A percentile compares a stretch with the other conserved stretches of the same genome.
phyloP scores from a whole-genome alignment of 345 rosid genomes.

The Brassica carinata region DNA sequence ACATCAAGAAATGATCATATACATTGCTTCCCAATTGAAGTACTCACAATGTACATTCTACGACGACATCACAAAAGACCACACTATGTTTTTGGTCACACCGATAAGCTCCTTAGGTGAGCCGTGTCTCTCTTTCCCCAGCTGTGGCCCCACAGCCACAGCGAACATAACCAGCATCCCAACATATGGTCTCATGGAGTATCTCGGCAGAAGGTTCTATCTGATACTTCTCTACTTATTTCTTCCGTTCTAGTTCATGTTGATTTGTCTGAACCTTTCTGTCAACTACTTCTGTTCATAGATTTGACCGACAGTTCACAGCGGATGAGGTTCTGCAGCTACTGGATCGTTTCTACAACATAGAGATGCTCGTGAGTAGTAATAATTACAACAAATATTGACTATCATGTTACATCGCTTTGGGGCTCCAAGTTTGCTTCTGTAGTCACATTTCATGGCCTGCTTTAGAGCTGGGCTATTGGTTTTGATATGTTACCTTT shows the following conservation, averaged over 20 bases:
- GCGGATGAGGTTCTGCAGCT: conserved; percentile 87
- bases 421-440: neutral
- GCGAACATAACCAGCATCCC: too few relatives aligned
- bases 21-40: neutral
- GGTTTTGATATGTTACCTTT: neutral
- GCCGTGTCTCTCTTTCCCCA: too few relatives aligned
- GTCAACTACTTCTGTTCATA: conserved; percentile 33
- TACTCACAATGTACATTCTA: neutral
- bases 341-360: conserved; percentile 87
- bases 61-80: neutral
- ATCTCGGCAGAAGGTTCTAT: neutral
- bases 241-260: neutral
- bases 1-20: neutral
- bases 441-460: neutral
- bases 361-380: conserved; percentile 78
- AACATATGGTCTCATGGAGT: too few relatives aligned
- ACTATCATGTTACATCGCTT: neutral
- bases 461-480: neutral
- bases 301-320: conserved; percentile 81
- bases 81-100: too few relatives aligned
- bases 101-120: too few relatives aligned
- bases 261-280: conserved; percentile 7
- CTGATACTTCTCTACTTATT: neutral
- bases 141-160: too few relatives aligned
- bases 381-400: neutral